A percentile compares a stretch with the other conserved stretches of the same genome.
These are phyloP conservation scores for Takakia lepidozioides DNA, from an alignment of 225 moss, liverwort and hornwort species.

Conservation along the genomic window DNA sequence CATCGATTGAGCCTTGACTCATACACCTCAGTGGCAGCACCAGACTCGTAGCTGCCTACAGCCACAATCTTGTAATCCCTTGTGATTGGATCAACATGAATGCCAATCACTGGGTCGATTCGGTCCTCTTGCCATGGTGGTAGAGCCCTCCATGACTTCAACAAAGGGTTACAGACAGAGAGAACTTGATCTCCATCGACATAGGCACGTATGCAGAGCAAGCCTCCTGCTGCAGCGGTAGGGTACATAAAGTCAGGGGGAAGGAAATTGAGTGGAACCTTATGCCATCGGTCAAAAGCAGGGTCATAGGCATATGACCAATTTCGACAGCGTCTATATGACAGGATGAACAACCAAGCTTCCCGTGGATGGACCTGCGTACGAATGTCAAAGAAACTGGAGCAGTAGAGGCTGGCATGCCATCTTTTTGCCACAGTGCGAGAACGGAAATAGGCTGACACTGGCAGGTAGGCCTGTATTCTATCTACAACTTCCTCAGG, in stretches of 20 bases:
- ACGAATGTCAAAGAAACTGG: conserved; percentile 44
- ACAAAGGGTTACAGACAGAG: conserved; percentile 48
- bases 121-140: conserved; percentile 57
- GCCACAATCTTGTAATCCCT: conserved; percentile 42
- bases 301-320: conserved; percentile 56
- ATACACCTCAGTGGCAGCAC: conserved; percentile 45
- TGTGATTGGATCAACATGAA: conserved; percentile 26
- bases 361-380: conserved; percentile 48
- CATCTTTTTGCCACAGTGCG: conserved; percentile 48
- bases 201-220: conserved; percentile 49
- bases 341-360: conserved; percentile 51
- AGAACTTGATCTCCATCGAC: conserved; percentile 52
- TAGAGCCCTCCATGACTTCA: conserved; percentile 45
- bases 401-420: conserved; percentile 38
- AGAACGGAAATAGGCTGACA: conserved; percentile 48
- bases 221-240: conserved; percentile 41
- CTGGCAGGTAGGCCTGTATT: conserved; percentile 48
- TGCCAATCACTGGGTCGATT: conserved; percentile 53
- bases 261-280: conserved; percentile 41
- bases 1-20: conserved; percentile 40
- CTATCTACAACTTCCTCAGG: conserved; percentile 50
- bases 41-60: conserved; percentile 56
- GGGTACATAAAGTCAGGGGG: conserved; percentile 58
- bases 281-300: conserved; percentile 44
- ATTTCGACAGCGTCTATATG: conserved; percentile 46